Evolutionary conservation across 2,329 filamentous ascomycete genomes (phyloP).

Genomic region (Huntiella moniliformis): DNA sequence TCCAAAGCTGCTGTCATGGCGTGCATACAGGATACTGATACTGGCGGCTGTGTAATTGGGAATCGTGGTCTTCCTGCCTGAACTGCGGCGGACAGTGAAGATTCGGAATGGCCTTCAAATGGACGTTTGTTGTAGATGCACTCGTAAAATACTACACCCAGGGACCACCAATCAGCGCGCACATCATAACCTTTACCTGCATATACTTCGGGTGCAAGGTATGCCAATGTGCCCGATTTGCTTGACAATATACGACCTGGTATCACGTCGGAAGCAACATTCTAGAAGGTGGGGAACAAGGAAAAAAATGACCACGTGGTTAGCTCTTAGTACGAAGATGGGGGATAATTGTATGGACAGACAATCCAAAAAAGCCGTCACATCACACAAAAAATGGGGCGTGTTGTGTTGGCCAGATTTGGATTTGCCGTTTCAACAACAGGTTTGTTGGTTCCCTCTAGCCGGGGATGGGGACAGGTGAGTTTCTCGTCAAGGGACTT

Average conservation of each 20-base stretch:
- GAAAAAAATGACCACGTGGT: no score
- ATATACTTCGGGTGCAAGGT: conserved; percentile 91
- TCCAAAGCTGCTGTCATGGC: conserved; percentile 73
- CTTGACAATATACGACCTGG: conserved; percentile 71
- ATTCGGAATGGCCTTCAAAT: conserved; percentile 78
- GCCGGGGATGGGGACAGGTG: no score
- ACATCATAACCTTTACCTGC: conserved; percentile 72
- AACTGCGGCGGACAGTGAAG: conserved; percentile 62
- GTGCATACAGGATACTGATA: conserved; percentile 73
- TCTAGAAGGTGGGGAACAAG: conserved; percentile 31
- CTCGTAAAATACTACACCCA: conserved; percentile 96
- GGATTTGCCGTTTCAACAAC: no score
- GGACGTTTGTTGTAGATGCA: conserved; percentile 99
- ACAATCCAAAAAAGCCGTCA: no score
- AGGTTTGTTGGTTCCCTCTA: no score
- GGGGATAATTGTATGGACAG: no score
- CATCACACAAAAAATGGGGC: no score
- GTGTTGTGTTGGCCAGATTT: no score
- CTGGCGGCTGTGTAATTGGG: conserved; percentile 79
- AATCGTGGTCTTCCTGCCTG: conserved; percentile 67
- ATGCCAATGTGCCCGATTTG: conserved; percentile 91
- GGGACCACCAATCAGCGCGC: conserved; percentile 95
- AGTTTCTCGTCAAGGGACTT: conserved; percentile 20
- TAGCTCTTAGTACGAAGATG: no score
- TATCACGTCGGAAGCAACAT: conserved; percentile 85